These are phyloP conservation scores for Rhododendron molle DNA, from an alignment of 148 eudicot genomes.

Conservation along the genomic window DNA sequence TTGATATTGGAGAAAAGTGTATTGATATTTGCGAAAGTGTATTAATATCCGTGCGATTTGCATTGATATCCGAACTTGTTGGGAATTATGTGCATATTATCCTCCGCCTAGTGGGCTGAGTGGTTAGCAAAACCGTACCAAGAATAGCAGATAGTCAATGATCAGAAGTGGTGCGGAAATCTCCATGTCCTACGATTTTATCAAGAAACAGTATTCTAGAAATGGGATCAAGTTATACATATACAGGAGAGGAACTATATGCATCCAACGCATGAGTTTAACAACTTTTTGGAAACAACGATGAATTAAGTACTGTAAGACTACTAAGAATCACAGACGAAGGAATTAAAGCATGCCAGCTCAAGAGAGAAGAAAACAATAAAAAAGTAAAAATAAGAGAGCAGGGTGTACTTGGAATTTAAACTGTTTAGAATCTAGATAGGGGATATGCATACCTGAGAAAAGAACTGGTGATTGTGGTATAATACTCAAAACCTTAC, in stretches of 20 bases:
- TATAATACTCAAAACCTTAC: constrained; percentile 67
- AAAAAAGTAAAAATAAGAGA: not conserved
- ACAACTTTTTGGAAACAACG: not conserved
- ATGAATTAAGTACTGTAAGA: not conserved
- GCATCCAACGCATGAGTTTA: not conserved
- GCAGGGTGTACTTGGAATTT: not conserved
- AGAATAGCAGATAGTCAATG: not conserved
- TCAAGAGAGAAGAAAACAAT: not conserved
- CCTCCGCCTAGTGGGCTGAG: no score
- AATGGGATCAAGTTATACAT: not conserved
- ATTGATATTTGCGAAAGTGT: no score
- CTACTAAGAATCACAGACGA: not conserved
- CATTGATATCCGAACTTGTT: no score
- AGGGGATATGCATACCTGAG: constrained; percentile 30
- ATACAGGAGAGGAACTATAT: not conserved
- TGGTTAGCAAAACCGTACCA: not conserved
- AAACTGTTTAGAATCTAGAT: not conserved
- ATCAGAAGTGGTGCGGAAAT: not conserved
- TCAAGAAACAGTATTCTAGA: not conserved
- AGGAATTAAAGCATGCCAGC: constrained; percentile 1
- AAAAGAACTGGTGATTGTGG: constrained; percentile 90
- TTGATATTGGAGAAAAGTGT: no score
- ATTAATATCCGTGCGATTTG: no score
- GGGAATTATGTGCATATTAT: no score
- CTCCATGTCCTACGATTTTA: not conserved